Evolutionary conservation across 345 rosid genomes (phyloP), one percentile per base, ranked within the genome.

Genomic region (Melastoma malabathricum): DNA sequence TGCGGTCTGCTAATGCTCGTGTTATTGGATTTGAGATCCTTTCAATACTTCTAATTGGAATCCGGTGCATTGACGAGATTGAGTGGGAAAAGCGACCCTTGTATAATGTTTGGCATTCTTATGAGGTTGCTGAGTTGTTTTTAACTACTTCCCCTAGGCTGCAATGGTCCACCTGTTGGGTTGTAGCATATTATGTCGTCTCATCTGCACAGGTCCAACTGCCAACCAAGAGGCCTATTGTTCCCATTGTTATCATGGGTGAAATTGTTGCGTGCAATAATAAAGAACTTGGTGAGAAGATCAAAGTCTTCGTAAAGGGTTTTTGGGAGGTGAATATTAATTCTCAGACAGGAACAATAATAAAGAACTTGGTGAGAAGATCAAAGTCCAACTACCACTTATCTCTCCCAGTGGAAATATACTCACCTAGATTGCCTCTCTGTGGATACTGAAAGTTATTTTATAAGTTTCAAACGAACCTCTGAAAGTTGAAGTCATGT

Each of bases 351-450:
- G 98, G 98, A 67, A 61, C 64, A 92, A 92, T 58, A 96, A 92
- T 72, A 87, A 84, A 64, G 98, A n/a, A n/a, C n/a, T n/a, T n/a
- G 98, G 54, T 95, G 98, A 64, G 93, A 56, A 6, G 70, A n/a
- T n/a, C n/a, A n/a, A n/a, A n/a, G n/a, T n/a, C n/a, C n/a, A n/a
- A n/a, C 62, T 48, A 41, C 60, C 46, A 87, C 97, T 67, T 84
- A 92, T 59, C 64, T 69, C 70, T 81, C 94, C n/a, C 71, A 57
- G 65, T 92, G 98, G 98, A 75, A 75, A 76, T 81, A 82, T 57
- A 86, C 93, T 44, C 50, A 54, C 18, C 52, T 87, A 4, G 82
- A 80, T 49, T 64, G 60, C 55, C 64, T 84, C 51, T 57, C 55
- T 44, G 78, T 87, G 64, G 62, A 57, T 46, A 70, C 75, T 15